These are phyloP conservation scores for Spergularia marina DNA, from an alignment of 148 eudicot genomes.

Conservation along the genomic window DNA sequence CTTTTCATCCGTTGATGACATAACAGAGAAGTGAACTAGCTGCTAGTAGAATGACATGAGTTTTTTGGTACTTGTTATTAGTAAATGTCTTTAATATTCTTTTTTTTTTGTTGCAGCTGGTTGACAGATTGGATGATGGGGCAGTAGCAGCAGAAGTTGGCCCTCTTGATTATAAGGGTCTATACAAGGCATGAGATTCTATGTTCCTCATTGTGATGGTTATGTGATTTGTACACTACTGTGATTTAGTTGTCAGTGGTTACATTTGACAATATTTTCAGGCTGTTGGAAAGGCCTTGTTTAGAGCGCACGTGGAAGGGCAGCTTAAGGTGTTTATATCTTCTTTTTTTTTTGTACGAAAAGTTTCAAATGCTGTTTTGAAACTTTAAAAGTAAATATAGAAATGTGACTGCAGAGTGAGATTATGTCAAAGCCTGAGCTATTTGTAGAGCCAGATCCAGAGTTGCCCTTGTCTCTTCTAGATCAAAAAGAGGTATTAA, in stretches of 20 bases:
- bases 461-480: slow-evolving; percentile 89
- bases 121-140: slow-evolving; percentile 92
- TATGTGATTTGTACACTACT: neutral
- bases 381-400: slow-evolving; percentile 17
- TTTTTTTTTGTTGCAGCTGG: slow-evolving; percentile 55
- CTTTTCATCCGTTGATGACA: neutral
- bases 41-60: neutral
- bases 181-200: slow-evolving; percentile 71
- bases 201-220: neutral
- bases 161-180: slow-evolving; percentile 93
- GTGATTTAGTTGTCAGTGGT: neutral
- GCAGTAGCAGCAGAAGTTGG: slow-evolving; percentile 70
- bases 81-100: neutral
- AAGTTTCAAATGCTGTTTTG: neutral
- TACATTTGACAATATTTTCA: slow-evolving; percentile 31
- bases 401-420: slow-evolving; percentile 59
- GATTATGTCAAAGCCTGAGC: slow-evolving; percentile 97
- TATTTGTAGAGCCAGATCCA: slow-evolving; percentile 95
- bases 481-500: slow-evolving; percentile 92
- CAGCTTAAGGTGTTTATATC: slow-evolving; percentile 68
- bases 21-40: neutral
- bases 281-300: slow-evolving; percentile 99
- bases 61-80: neutral
- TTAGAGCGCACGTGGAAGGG: slow-evolving; percentile 98
- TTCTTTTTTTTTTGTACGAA: neutral